Evolutionary conservation across 768 basidiomycete species (phyloP).

Genomic region (Tricholoma saponaceum): DNA sequence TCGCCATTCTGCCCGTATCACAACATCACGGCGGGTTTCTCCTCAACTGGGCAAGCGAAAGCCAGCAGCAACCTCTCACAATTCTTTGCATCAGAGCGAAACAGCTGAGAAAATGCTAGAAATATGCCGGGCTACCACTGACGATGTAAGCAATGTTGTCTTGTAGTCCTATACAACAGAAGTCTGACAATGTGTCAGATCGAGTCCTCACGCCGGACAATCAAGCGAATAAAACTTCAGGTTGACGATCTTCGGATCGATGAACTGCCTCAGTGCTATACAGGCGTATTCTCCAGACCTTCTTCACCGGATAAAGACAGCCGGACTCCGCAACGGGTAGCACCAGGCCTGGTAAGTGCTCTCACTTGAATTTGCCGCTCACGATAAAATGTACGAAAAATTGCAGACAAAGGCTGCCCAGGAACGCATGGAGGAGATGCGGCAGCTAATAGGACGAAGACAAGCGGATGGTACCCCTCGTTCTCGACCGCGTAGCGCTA

Average conservation of each 20-base stretch:
- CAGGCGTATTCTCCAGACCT: slow-evolving; percentile 38
- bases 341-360: slow-evolving; percentile 38
- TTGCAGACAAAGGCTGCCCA: slow-evolving; percentile 68
- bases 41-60: slow-evolving; percentile 46
- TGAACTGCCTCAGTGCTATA: slow-evolving; percentile 13
- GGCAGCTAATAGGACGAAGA: slow-evolving; percentile 61
- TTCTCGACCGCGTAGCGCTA: slow-evolving; percentile 38
- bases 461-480: slow-evolving; percentile 50
- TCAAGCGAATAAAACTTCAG: slow-evolving; percentile 76
- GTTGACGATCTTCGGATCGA: slow-evolving; percentile 40
- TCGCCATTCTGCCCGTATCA: slow-evolving; percentile 36
- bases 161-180: neutral
- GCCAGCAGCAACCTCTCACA: slow-evolving; percentile 21
- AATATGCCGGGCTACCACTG: slow-evolving; percentile 50
- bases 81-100: slow-evolving; percentile 28
- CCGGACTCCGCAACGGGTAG: slow-evolving; percentile 41
- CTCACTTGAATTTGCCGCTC: slow-evolving; percentile 2
- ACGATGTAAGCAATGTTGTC: slow-evolving; percentile 50
- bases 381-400: neutral
- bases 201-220: slow-evolving; percentile 60
- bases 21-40: slow-evolving; percentile 51
- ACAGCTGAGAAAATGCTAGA: slow-evolving; percentile 43
- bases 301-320: slow-evolving; percentile 56
- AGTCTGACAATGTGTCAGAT: slow-evolving; percentile 40
- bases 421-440: slow-evolving; percentile 82